phyloP scores from a whole-genome alignment of 2,329 filamentous ascomycete species.

The Alternaria atra region DNA sequence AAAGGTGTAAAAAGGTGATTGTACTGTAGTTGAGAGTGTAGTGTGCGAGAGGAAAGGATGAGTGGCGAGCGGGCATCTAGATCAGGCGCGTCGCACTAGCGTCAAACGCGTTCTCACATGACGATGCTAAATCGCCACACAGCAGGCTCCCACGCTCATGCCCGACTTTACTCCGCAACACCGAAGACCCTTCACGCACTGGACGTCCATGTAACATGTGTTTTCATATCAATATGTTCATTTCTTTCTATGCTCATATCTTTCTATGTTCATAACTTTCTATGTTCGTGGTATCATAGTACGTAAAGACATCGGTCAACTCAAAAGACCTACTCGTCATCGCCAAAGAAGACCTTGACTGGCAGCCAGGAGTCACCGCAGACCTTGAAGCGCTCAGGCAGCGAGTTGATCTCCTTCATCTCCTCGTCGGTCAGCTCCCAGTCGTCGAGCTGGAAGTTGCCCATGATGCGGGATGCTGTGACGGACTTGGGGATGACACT shows the following conservation, averaged over 20 bases:
- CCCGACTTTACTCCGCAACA: background rate
- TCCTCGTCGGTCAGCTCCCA: slow-evolving; percentile 79
- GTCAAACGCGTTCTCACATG: slow-evolving; percentile 39
- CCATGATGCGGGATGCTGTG: slow-evolving; percentile 75
- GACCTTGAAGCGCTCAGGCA: slow-evolving; percentile 76
- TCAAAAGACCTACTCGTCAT: slow-evolving; percentile 69
- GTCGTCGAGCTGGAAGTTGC: slow-evolving; percentile 77
- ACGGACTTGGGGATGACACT: slow-evolving; percentile 88
- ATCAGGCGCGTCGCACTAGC: slow-evolving; percentile 25
- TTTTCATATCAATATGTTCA: background rate
- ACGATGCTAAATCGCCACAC: slow-evolving; percentile 9
- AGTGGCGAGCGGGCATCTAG: slow-evolving; percentile 24
- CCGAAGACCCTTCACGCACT: background rate
- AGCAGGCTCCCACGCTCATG: background rate
- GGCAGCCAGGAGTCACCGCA: slow-evolving; percentile 79
- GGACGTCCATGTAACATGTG: background rate
- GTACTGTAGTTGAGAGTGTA: background rate
- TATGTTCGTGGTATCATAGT: slow-evolving; percentile 24
- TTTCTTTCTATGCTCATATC: slow-evolving; percentile 17
- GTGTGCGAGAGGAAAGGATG: slow-evolving; percentile 9
- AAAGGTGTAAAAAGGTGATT: background rate
- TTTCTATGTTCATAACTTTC: slow-evolving; percentile 15
- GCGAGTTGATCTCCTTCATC: slow-evolving; percentile 70
- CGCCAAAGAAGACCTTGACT: slow-evolving; percentile 82
- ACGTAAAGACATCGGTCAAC: background rate